phyloP scores from a whole-genome alignment of 768 basidiomycete genomes.

The Mycena olivaceomarginata region DNA sequence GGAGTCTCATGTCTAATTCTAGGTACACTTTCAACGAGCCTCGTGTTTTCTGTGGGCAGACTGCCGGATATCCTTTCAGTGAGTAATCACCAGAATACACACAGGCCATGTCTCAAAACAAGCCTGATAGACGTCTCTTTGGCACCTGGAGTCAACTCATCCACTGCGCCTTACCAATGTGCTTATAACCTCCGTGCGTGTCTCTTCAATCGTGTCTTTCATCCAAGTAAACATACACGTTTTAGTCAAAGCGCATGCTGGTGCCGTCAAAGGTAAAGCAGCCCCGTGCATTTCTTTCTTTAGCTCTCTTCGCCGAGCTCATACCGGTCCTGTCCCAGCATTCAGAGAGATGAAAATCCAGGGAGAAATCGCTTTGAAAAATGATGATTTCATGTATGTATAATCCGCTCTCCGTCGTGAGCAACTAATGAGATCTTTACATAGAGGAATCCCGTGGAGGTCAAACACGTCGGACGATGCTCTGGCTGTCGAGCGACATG shows the following conservation, averaged over 20 bases:
- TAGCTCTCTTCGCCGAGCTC: not conserved
- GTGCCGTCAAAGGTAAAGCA: conserved; percentile 66
- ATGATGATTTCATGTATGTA: conserved; percentile 69
- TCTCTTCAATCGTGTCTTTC: not conserved
- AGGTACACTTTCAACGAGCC: conserved; percentile 76
- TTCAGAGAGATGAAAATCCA: conserved; percentile 69
- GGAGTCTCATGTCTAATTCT: not conserved
- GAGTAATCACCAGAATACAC: conserved; percentile 14
- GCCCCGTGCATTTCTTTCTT: not conserved
- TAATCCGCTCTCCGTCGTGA: too few relatives aligned
- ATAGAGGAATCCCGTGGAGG: conserved; percentile 68
- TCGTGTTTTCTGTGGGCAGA: conserved; percentile 62
- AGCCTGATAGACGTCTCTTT: conserved; percentile 57
- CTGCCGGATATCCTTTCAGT: conserved; percentile 66
- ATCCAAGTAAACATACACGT: not conserved
- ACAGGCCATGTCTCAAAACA: not conserved
- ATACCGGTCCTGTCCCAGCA: conserved; percentile 46
- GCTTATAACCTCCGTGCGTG: conserved; percentile 64
- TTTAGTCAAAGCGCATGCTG: conserved; percentile 68
- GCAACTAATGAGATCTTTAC: not conserved
- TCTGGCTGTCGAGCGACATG: conserved; percentile 68
- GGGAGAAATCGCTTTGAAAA: conserved; percentile 74
- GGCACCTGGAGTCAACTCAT: conserved; percentile 63
- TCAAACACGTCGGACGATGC: conserved; percentile 65
- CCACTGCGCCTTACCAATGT: conserved; percentile 67